A percentile compares a stretch with the other conserved stretches of the same genome.
Conservation (phyloP, 2,329 filamentous ascomycete genomes). For the Neopestalotiopsis sp. region DNA sequence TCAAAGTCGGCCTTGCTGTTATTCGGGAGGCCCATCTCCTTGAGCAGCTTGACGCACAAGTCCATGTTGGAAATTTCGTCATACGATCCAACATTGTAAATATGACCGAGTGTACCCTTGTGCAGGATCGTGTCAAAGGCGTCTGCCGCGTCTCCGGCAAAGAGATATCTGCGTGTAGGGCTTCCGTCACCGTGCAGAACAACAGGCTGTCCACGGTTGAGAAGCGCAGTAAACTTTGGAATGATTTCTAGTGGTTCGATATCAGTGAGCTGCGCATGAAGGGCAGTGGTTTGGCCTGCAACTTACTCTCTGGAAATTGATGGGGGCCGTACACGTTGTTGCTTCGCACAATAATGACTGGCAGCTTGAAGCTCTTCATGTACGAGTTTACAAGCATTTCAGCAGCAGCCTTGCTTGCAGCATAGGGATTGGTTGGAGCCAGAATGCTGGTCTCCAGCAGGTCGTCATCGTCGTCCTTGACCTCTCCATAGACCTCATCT, state of each 20-base stretch:
- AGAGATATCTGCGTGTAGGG: constrained; percentile 77
- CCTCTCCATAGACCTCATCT: constrained; percentile 86
- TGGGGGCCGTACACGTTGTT: constrained; percentile 89
- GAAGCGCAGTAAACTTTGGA: constrained; percentile 77
- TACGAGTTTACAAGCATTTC: constrained; percentile 91
- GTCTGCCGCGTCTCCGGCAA: constrained; percentile 78
- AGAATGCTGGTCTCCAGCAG: constrained; percentile 75
- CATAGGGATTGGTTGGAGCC: constrained; percentile 81
- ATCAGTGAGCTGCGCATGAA: constrained; percentile 17
- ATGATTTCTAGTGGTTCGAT: constrained; percentile 70
- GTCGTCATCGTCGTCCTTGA: constrained; percentile 73
- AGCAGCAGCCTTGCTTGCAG: constrained; percentile 79
- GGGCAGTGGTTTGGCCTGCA: background rate
- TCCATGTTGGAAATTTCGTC: constrained; percentile 79
- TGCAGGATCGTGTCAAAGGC: constrained; percentile 86
- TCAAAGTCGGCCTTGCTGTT: constrained; percentile 57
- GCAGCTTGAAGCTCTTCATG: constrained; percentile 80
- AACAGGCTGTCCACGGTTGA: constrained; percentile 69
- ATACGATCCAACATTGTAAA: constrained; percentile 82
- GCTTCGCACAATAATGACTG: constrained; percentile 78
- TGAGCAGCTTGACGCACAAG: constrained; percentile 69
- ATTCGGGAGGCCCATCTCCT: constrained; percentile 62
- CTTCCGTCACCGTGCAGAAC: constrained; percentile 79
- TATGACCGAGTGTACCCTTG: constrained; percentile 73
- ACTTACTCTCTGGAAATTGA: constrained; percentile 81